Conservation (phyloP, 768 basidiomycete species). For the Leccinum boreale region DNA sequence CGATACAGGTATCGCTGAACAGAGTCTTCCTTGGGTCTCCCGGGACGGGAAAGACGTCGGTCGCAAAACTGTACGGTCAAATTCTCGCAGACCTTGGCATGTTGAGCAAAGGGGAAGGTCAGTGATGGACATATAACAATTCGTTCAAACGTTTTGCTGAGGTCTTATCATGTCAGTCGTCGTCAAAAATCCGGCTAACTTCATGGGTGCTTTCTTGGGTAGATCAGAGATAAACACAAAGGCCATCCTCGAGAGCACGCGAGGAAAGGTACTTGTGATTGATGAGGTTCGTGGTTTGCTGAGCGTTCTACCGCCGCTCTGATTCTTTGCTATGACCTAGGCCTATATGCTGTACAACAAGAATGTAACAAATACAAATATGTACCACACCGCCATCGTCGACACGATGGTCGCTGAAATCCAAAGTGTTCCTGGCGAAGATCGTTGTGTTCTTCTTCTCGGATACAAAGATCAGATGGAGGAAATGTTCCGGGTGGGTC, state of each 20-base stretch:
- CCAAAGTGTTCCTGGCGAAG: neutral
- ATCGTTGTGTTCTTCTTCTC: neutral
- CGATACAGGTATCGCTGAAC: neutral
- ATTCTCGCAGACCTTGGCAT: neutral
- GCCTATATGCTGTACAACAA: neutral
- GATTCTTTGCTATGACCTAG: neutral
- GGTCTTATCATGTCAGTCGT: neutral
- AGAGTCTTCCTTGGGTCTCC: neutral
- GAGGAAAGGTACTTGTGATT: neutral
- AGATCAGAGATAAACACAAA: neutral
- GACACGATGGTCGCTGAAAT: neutral
- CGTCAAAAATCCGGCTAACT: neutral
- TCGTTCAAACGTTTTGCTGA: neutral
- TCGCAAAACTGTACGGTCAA: neutral
- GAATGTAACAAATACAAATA: neutral
- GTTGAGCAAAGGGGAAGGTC: neutral
- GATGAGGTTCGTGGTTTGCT: neutral
- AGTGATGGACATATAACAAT: neutral
- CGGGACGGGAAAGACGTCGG: neutral
- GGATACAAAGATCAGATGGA: neutral
- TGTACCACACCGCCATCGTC: neutral
- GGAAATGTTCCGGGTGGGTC: neutral
- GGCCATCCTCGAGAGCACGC: neutral
- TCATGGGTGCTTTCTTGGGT: neutral
- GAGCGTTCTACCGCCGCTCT: neutral